Base-by-base conservation (phyloP, 768 basidiomycete species). In the Phylloporus arenicola region DNA sequence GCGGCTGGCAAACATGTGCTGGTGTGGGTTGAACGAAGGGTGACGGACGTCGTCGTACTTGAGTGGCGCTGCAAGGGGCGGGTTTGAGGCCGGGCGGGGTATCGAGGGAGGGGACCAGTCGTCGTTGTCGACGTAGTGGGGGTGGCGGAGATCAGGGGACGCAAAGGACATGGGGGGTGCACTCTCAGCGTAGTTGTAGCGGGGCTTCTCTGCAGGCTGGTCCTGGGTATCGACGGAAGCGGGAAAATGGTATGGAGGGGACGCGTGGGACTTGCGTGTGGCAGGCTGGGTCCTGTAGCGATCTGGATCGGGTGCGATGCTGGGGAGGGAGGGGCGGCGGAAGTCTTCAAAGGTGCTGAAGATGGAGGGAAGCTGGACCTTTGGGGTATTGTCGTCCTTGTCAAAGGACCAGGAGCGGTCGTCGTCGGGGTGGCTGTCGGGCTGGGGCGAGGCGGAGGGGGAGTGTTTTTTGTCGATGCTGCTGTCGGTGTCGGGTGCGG, bases 11-110 rank as follows among this genome's bases (percentile, higher is more conserved):
- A 76, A 86, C 75, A 86, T 79, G 50, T 78, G 79, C 68, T 76
- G 74, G 65, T 77, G 77, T 75, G 55, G 79, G 69, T 74, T 79
- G 71, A 83, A 80, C 57, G 83, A 82, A 61, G 82, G 71, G 73
- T 84, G 84, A 68, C 84, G 82, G 62, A 68, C 69, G 64, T 86
- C 85, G 71, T 86, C 84, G 73, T 87, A 86, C 63, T 85, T 86
- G 58, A 79, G 71, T 52, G 72, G 70, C 54, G 76, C 71, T 54
- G 68, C 45, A 34, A 64, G 75, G 59, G 77, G 75, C 46, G 77
- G 68, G 58, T 83, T 83, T 13, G 83, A 84, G 69, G 64, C 79
- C n/a, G 85, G 81, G 50, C 85, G 84, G 57, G 79, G 70, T 65
- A 87, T 84, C 57, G 71, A 72, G 38, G 81, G 72, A 48, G 83